Conservation (phyloP, 371 early-diverging fungal species). For the Syncephalastrum contaminatum region DNA sequence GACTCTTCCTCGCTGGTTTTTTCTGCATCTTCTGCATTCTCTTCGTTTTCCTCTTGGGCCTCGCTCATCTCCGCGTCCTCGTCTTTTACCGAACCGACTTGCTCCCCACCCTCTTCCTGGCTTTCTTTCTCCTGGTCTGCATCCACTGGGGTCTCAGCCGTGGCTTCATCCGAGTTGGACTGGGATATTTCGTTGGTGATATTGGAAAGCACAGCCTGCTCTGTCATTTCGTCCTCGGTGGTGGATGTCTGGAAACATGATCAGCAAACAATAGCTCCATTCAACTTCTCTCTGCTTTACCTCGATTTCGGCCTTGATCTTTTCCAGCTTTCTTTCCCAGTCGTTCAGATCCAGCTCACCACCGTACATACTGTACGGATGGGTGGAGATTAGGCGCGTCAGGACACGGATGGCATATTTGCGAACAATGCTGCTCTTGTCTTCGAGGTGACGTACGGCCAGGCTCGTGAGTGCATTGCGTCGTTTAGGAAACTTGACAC, state of each 20-base stretch:
- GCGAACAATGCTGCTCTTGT: conserved; percentile 88
- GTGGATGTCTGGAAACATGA: too few species aligned
- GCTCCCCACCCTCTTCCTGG: conserved; percentile 7
- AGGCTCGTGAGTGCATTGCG: conserved; percentile 72
- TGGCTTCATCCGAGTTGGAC: not conserved
- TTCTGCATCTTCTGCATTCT: conserved; percentile 20
- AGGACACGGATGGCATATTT: conserved; percentile 86
- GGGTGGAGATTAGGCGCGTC: conserved; percentile 75
- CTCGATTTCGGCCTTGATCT: conserved; percentile 63
- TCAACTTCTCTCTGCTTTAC: conserved; percentile 22
- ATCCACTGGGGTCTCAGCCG: not conserved
- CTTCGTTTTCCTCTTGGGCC: conserved; percentile 10
- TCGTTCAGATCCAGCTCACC: conserved; percentile 70
- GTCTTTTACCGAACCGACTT: not conserved
- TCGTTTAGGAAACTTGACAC: conserved; percentile 78
- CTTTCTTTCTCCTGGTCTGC: conserved; percentile 7
- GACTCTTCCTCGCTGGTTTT: conserved; percentile 14
- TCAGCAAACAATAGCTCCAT: too few species aligned
- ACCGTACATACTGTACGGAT: conserved; percentile 89
- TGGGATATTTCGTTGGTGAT: too few species aligned
- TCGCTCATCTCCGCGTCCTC: conserved; percentile 20
- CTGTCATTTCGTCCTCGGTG: too few species aligned
- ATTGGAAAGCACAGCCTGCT: too few species aligned
- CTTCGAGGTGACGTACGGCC: conserved; percentile 78
- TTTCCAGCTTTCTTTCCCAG: conserved; percentile 64